A percentile compares a stretch with the other conserved stretches of the same genome.
Evolutionary conservation across 2,329 filamentous ascomycete species (phyloP).

Genomic region (Cordyceps cateniannulata): DNA sequence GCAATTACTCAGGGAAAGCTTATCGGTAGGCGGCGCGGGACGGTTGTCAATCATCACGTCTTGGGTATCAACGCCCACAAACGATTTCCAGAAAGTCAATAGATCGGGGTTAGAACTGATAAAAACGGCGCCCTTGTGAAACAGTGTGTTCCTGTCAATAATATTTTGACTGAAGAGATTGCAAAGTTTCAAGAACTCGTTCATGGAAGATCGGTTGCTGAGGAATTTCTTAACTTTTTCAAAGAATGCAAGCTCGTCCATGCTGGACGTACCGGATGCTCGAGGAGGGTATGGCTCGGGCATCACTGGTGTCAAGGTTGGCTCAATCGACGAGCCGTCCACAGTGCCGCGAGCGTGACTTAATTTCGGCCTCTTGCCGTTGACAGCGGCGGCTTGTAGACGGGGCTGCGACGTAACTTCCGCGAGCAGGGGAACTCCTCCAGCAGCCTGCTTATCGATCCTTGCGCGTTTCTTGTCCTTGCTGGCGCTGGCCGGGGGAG

Average conservation of each 20-base stretch:
- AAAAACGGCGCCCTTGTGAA: slow-evolving; percentile 77
- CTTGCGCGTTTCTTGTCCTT: slow-evolving; percentile 89
- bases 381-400: slow-evolving; percentile 28
- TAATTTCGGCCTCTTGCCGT: slow-evolving; percentile 65
- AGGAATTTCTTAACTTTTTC: slow-evolving; percentile 96
- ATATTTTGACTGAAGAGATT: slow-evolving; percentile 92
- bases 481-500: slow-evolving; percentile 69
- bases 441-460: slow-evolving; percentile 47
- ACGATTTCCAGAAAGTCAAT: slow-evolving; percentile 80
- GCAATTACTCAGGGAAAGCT: slow-evolving; percentile 92
- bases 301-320: slow-evolving; percentile 79
- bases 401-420: slow-evolving; percentile 35
- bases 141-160: slow-evolving; percentile 76
- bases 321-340: slow-evolving; percentile 63
- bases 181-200: slow-evolving; percentile 94
- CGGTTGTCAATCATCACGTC: slow-evolving; percentile 76
- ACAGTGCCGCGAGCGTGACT: slow-evolving; percentile 58
- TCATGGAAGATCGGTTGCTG: slow-evolving; percentile 84
- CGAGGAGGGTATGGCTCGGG: slow-evolving; percentile 81
- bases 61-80: slow-evolving; percentile 70
- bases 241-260: slow-evolving; percentile 89
- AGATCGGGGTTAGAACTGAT: slow-evolving; percentile 84
- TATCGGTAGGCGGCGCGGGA: slow-evolving; percentile 66
- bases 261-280: slow-evolving; percentile 63
- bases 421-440: slow-evolving; percentile 36